A percentile compares a stretch with the other conserved stretches of the same genome.
phyloP scores from a whole-genome alignment of 148 eudicot genomes.

The Rheum nobile region DNA sequence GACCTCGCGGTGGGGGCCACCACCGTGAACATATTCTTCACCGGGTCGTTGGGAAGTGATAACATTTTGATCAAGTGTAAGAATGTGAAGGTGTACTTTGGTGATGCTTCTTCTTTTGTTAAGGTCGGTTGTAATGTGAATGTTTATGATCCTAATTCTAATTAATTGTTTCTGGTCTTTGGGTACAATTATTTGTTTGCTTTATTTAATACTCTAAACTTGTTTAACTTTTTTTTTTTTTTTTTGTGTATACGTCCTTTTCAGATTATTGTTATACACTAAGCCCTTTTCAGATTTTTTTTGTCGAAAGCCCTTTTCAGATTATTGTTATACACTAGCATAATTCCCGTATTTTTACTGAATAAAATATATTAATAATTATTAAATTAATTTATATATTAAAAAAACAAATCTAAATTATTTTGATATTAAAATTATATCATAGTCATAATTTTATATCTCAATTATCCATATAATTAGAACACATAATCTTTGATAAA shows the following conservation, averaged over 20 bases:
- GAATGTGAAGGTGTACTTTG: constrained; percentile 4
- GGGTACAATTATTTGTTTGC: neutral
- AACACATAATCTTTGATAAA: too few relatives aligned
- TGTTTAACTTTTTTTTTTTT: too few relatives aligned
- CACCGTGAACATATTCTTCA: neutral
- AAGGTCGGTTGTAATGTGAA: neutral
- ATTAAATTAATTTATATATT: too few relatives aligned
- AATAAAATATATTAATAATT: too few relatives aligned
- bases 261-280: neutral
- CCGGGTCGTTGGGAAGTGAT: neutral
- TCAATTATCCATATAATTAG: too few relatives aligned
- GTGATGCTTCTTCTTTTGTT: neutral
- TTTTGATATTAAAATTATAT: too few relatives aligned
- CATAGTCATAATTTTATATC: too few relatives aligned
- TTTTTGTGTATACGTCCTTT: neutral
- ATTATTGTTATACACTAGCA: too few relatives aligned
- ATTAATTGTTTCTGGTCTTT: neutral
- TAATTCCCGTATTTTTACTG: too few relatives aligned
- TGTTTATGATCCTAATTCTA: neutral
- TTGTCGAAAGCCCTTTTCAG: too few relatives aligned
- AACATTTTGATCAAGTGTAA: neutral
- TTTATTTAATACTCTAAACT: neutral
- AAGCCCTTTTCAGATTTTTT: too few relatives aligned
- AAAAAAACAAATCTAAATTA: too few relatives aligned
- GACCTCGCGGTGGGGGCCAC: neutral